Evolutionary conservation across 768 basidiomycete species (phyloP).

Genomic region (Hericium erinaceus): DNA sequence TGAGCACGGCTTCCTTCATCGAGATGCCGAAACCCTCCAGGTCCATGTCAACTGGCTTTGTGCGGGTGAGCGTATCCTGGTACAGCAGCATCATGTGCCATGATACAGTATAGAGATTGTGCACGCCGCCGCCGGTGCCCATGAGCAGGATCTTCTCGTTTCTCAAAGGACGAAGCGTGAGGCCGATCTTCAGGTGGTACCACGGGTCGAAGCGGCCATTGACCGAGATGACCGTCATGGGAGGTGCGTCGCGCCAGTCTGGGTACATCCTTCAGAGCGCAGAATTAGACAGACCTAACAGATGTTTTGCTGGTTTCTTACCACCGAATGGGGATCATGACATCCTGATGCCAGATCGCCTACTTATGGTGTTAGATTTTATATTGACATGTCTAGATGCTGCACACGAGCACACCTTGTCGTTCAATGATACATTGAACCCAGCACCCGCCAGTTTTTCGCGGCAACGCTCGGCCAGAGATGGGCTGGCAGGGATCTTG

Average conservation of each 20-base stretch:
- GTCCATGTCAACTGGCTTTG: conserved; percentile 1
- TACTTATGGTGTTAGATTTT: neutral
- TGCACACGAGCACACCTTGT: neutral
- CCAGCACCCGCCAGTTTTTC: conserved; percentile 2
- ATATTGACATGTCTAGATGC: neutral
- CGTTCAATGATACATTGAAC: conserved; percentile 2
- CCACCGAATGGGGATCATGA: conserved; percentile 7
- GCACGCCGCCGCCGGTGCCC: conserved; percentile 3
- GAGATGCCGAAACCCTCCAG: conserved; percentile 1
- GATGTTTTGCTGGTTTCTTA: neutral
- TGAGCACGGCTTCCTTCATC: conserved; percentile 2
- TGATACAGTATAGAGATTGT: conserved; percentile 3
- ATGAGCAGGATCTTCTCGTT: conserved; percentile 4
- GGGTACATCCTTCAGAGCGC: conserved; percentile 3
- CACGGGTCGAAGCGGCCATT: conserved; percentile 6
- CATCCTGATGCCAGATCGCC: conserved; percentile 7
- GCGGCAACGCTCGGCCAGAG: neutral
- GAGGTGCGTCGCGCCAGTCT: neutral
- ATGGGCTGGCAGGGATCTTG: neutral
- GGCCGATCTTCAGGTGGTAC: conserved; percentile 2
- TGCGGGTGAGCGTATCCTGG: conserved; percentile 4
- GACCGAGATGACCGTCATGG: conserved; percentile 6
- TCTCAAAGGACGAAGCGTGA: conserved; percentile 1
- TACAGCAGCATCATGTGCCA: conserved; percentile 4
- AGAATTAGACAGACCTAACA: neutral